phyloP scores from a whole-genome alignment of 139 green algal genomes.

The Auxenochlorella protothecoides region DNA sequence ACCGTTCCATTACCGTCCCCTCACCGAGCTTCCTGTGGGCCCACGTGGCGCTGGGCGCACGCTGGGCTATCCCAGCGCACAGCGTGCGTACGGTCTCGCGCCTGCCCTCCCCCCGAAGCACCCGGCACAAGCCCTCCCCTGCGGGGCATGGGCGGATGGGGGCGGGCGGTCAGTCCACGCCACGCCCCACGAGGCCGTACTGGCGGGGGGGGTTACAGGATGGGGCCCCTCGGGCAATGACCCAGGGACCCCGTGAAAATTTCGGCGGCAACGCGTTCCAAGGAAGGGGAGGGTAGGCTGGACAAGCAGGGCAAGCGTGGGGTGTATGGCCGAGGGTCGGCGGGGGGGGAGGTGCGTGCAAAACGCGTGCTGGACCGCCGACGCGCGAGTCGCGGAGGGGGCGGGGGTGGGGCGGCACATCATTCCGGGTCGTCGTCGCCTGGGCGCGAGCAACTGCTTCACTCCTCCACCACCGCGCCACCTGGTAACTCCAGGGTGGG shows the following conservation, averaged over 20 bases:
- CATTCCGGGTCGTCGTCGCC: not conserved
- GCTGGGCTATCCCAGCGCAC: too few relatives aligned
- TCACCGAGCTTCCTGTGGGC: too few relatives aligned
- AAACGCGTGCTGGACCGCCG: not conserved
- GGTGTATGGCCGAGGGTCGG: too few relatives aligned
- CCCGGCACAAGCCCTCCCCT: conserved; percentile 13
- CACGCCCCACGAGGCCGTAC: too few relatives aligned
- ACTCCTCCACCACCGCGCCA: conserved; percentile 1
- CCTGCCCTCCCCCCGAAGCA: conserved; percentile 11
- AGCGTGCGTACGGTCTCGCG: not conserved
- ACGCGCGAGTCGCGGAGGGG: not conserved
- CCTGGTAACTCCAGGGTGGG: conserved; percentile 35
- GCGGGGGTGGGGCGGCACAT: conserved; percentile 2
- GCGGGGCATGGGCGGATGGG: not conserved
- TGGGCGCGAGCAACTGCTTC: too few relatives aligned
- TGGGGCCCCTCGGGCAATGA: too few relatives aligned
- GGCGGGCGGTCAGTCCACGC: not conserved
- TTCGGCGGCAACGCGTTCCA: not conserved
- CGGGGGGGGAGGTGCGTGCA: not conserved
- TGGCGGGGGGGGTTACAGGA: too few relatives aligned
- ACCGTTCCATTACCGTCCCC: too few relatives aligned
- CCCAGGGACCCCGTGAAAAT: not conserved
- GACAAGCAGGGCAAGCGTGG: not conserved
- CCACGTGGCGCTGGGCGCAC: too few relatives aligned
- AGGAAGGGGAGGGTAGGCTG: not conserved